These are phyloP conservation scores for Lichtheimia ramosa DNA, from an alignment of 371 early-diverging fungal species.

Conservation along the genomic window DNA sequence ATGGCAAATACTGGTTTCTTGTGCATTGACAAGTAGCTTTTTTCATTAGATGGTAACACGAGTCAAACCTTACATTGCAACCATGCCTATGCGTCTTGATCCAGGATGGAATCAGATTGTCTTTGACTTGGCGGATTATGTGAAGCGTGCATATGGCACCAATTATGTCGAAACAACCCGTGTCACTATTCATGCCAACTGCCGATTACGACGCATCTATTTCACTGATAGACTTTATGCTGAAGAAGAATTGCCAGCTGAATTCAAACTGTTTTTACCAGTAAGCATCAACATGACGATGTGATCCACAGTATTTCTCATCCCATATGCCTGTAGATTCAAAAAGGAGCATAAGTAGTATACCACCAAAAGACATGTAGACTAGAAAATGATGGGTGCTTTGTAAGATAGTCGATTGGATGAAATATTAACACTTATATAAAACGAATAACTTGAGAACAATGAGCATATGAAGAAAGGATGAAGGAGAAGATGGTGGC, in stretches of 20 bases:
- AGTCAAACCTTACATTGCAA: slow-evolving; percentile 85
- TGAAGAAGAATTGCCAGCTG: slow-evolving; percentile 92
- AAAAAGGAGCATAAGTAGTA: neutral
- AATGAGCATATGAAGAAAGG: no score
- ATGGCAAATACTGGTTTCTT: neutral
- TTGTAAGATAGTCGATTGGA: no score
- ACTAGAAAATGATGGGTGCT: no score
- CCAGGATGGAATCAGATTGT: slow-evolving; percentile 96
- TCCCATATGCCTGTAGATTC: neutral
- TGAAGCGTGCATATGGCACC: slow-evolving; percentile 86
- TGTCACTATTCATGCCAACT: slow-evolving; percentile 91
- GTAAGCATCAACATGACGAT: slow-evolving; percentile 23
- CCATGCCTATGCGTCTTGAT: slow-evolving; percentile 94
- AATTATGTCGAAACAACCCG: slow-evolving; percentile 85
- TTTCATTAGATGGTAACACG: slow-evolving; percentile 66
- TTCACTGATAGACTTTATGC: slow-evolving; percentile 88
- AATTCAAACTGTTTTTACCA: slow-evolving; percentile 88
- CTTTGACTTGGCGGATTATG: slow-evolving; percentile 85
- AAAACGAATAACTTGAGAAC: no score
- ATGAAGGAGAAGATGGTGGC: no score
- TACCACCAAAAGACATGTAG: no score
- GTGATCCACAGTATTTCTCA: neutral
- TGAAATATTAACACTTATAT: no score
- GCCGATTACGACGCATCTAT: slow-evolving; percentile 84
- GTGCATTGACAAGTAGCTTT: no score